Base-by-base conservation (phyloP, 495 filamentous ascomycete species). In the Aspergillus hancockii region DNA sequence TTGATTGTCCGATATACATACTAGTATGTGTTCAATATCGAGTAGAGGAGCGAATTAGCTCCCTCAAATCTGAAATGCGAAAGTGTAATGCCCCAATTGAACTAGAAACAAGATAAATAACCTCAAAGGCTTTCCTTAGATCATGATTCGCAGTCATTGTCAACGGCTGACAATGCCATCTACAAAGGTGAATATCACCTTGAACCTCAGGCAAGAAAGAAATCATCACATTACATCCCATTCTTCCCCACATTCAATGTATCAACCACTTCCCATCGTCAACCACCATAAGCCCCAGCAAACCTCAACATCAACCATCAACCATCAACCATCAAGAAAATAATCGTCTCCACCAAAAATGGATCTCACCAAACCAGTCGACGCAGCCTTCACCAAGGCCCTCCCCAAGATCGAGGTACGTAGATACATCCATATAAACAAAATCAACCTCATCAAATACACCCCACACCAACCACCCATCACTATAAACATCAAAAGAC, bases 351-450 rank as follows among this genome's bases (percentile, higher is more conserved):
- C 7, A 3, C 25, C 7, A 28, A 59, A 10, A 9, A 75, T 74
- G 67, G 59, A 65, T 55, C 38, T 60, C 47, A 62, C 62, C 3
- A 63, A 66, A 18, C 68, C 67, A 21, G 74, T 78, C 8, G 65
- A 71, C 45, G 41, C 50, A 9, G 49, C 25, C 2, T 79, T 78
- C 43, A 74, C 72, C 9, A 70, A 65, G 51, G 51, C 61, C 10
- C 54, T 79, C 22, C 76, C 76, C 19, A 78, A 79, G 57, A 66
- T 77, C 22, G 76, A 79, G 67, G 76, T 77, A 67, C 31, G 30
- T 38, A 34, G 0, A 9, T 21, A 36, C 30, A 13, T n/a, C 1
- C 10, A 46, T 14, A 10, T 1, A 22, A 47, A 22, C 18, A 23
- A 8, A 8, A 8, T 1, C 43, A 47, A 41, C 13, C 28, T 14